phyloP scores from a whole-genome alignment of 768 basidiomycete species.

The Pholiota conissans region DNA sequence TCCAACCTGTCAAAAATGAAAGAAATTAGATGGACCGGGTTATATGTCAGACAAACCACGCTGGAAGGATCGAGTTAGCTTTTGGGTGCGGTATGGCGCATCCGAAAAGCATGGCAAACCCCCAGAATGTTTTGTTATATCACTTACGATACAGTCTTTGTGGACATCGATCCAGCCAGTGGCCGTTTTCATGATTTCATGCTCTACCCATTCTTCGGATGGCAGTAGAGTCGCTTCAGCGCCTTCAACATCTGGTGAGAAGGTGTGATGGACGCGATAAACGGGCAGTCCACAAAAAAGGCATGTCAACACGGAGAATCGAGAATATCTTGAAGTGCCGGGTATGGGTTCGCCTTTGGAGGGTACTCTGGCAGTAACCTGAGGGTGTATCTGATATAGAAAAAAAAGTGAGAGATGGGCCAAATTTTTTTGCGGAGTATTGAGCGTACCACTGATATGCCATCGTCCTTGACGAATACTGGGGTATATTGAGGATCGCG shows the following conservation, averaged over 20 bases:
- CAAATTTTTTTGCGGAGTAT: constrained; percentile 3
- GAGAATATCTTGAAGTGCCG: constrained; percentile 49
- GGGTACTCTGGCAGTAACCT: constrained; percentile 67
- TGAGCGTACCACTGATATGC: constrained; percentile 59
- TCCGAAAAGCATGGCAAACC: background rate
- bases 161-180: constrained; percentile 77
- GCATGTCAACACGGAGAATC: constrained; percentile 67
- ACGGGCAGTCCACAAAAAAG: constrained; percentile 62
- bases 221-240: constrained; percentile 68
- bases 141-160: constrained; percentile 65
- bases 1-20: constrained; percentile 31
- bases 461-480: constrained; percentile 66
- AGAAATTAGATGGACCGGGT: constrained; percentile 4
- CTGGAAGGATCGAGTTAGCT: background rate
- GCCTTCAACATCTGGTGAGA: constrained; percentile 55
- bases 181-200: constrained; percentile 64
- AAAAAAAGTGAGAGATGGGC: constrained; percentile 10
- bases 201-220: constrained; percentile 75
- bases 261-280: constrained; percentile 69
- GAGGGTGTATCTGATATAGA: constrained; percentile 55
- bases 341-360: constrained; percentile 42
- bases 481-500: constrained; percentile 45
- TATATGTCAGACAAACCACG: background rate
- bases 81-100: background rate
- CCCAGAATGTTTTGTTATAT: constrained; percentile 7